Base-by-base conservation (phyloP, 306 rosid genomes). In the Carpinus viminea region DNA sequence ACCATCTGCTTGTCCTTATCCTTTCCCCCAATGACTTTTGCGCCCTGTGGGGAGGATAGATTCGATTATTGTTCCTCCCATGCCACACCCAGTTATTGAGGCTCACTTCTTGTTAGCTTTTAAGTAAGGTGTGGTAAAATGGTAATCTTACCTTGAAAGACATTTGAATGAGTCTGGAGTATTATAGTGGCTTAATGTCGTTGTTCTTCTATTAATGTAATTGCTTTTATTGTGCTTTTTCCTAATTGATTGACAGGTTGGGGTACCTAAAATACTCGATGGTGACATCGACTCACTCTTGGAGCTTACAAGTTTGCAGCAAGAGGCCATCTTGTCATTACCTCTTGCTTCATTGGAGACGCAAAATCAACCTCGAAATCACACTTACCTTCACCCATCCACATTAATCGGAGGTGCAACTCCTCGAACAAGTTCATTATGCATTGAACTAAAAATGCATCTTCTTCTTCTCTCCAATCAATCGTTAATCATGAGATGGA, bases 281-380 rank as follows among this genome's bases (percentile, higher is more conserved):
- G 98, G 97, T 36, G 98, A 94, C 87, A 88, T 94, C 92, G 62
- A 80, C 93, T 75, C 97, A 92, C 92, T 94, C 83, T 85, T 94
- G 86, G 98, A 94, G 87, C 92, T 92, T 46, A 94, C 98, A 41
- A 91, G 86, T 47, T 74, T 89, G 85, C 98, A 94, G 86, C 98
- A 94, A 85, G 85, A 89, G 72, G 86, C 81, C 68, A 83, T 94
- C 75, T 83, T 92, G 78, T 85, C 89, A 0, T 76, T 79, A 2
- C 80, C 85, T 74, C 77, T 79, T 5, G 90, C 89, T 43, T 76
- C 85, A 53, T 84, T 50, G 12, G 87, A 87, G 20, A 75, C 55
- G 79, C 18, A 81, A 89, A 87, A 87, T 64, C 85, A 34, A 77
- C 85, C 76, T 76, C 74, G 74, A 91, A 94, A 80, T 74, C 83